Conservation (phyloP, 768 basidiomycete genomes). For the Lanmaoa rubissima region DNA sequence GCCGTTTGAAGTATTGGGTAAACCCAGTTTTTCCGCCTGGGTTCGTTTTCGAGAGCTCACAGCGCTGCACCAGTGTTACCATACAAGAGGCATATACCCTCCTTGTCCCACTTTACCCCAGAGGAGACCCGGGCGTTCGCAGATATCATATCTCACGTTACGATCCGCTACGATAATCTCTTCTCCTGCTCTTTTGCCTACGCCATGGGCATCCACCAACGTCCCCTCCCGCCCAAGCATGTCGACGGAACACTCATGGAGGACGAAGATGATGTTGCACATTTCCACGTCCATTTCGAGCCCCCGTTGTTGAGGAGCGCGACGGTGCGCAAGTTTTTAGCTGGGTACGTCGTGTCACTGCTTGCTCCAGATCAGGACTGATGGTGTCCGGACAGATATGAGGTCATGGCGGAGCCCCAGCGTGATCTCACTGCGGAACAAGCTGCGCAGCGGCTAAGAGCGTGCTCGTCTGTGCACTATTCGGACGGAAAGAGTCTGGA, state of each 20-base stretch:
- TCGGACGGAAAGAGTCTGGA: not conserved
- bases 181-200: constrained; percentile 89
- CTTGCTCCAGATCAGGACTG: not conserved
- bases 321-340: constrained; percentile 83
- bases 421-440: constrained; percentile 88
- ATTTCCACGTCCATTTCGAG: constrained; percentile 84
- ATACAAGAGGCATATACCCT: constrained; percentile 74
- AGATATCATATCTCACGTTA: constrained; percentile 59
- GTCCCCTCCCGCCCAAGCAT: constrained; percentile 50
- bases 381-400: constrained; percentile 52
- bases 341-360: constrained; percentile 56
- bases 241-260: constrained; percentile 28
- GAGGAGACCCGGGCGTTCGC: constrained; percentile 68
- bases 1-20: constrained; percentile 84
- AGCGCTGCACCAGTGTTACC: constrained; percentile 56
- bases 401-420: constrained; percentile 89
- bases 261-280: constrained; percentile 58
- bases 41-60: constrained; percentile 1
- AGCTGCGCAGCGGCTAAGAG: constrained; percentile 67
- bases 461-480: constrained; percentile 61
- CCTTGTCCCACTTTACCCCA: constrained; percentile 55
- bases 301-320: constrained; percentile 84
- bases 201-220: constrained; percentile 93
- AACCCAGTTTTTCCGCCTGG: constrained; percentile 10
- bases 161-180: constrained; percentile 72